These are phyloP conservation scores for Colletotrichum zoysiae DNA, from an alignment of 2,329 filamentous ascomycete genomes.

Conservation along the genomic window DNA sequence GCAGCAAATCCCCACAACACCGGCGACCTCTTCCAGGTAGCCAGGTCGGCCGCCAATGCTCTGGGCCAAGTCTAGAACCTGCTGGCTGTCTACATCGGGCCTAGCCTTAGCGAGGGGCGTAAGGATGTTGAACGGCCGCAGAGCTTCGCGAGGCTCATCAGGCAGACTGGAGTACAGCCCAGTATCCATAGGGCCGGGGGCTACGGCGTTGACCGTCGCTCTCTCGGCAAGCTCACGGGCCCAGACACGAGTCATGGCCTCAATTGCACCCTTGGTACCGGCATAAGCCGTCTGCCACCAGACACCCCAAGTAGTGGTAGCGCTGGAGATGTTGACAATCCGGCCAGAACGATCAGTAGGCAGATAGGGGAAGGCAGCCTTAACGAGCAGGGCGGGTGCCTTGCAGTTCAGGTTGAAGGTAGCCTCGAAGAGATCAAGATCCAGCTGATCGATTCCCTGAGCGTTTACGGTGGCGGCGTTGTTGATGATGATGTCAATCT, in stretches of 20 bases:
- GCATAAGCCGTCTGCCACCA: conserved; percentile 56
- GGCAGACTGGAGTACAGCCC: conserved; percentile 61
- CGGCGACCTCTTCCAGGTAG: conserved; percentile 76
- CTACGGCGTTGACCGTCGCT: conserved; percentile 68
- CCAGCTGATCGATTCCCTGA: conserved; percentile 66
- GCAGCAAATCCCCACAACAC: conserved; percentile 78
- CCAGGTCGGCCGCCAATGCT: conserved; percentile 64
- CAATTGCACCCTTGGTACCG: conserved; percentile 68
- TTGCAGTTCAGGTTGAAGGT: conserved; percentile 86
- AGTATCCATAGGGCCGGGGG: conserved; percentile 62
- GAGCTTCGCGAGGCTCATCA: conserved; percentile 61
- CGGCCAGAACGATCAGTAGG: conserved; percentile 73
- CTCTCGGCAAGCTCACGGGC: conserved; percentile 66
- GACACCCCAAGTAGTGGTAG: conserved; percentile 44
- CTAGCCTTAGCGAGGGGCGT: conserved; percentile 61
- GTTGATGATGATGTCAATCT: conserved; percentile 88
- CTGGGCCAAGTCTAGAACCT: conserved; percentile 56
- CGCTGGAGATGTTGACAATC: conserved; percentile 68
- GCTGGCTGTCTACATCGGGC: conserved; percentile 44
- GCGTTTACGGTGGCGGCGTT: conserved; percentile 79
- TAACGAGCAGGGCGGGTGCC: conserved; percentile 81
- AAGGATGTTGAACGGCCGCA: conserved; percentile 52
- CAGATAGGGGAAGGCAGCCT: conserved; percentile 78
- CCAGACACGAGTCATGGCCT: conserved; percentile 71
- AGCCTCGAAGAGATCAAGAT: conserved; percentile 71